A percentile compares a stretch with the other conserved stretches of the same genome.
These are phyloP conservation scores for Hygrophoropsis aurantiaca DNA, from an alignment of 768 basidiomycete genomes.

Conservation along the genomic window DNA sequence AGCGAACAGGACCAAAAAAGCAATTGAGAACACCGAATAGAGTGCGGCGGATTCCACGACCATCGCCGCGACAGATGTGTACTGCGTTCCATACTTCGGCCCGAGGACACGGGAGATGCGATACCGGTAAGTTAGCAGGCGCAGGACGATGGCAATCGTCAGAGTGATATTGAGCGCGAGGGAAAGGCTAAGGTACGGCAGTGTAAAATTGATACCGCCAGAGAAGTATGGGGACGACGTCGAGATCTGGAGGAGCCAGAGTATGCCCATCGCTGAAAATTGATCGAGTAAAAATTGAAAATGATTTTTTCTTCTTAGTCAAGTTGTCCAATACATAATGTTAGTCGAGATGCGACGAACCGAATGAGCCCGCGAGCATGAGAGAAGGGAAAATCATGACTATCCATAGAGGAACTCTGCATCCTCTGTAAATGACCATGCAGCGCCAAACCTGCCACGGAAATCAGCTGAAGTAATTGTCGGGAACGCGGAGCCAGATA, in stretches of 20 bases:
- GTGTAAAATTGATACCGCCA: conserved; percentile 13
- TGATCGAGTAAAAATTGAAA: not conserved
- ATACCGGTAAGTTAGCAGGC: conserved; percentile 7
- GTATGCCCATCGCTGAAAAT: conserved; percentile 12
- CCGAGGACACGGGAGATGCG: too few relatives aligned
- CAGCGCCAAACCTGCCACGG: conserved; percentile 14
- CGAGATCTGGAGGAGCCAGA: conserved; percentile 15
- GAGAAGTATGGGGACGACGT: not conserved
- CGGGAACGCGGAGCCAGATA: not conserved
- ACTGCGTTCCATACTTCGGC: conserved; percentile 6
- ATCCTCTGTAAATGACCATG: conserved; percentile 10
- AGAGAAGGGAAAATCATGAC: not conserved
- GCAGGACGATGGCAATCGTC: conserved; percentile 13
- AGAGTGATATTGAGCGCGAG: conserved; percentile 17
- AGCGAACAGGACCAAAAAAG: conserved; percentile 32
- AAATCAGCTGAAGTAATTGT: not conserved
- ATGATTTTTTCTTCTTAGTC: too few relatives aligned
- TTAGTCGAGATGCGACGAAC: too few relatives aligned
- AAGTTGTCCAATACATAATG: not conserved
- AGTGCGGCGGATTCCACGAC: conserved; percentile 35
- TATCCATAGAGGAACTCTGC: not conserved
- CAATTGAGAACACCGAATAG: conserved; percentile 23
- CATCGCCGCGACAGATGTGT: conserved; percentile 29
- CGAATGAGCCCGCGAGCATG: too few relatives aligned
- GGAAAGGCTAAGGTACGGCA: conserved; percentile 14